A percentile compares a stretch with the other conserved stretches of the same genome.
These are phyloP conservation scores for Dryadomyces sulphureus DNA, from an alignment of 2,329 filamentous ascomycete genomes.

Conservation along the genomic window DNA sequence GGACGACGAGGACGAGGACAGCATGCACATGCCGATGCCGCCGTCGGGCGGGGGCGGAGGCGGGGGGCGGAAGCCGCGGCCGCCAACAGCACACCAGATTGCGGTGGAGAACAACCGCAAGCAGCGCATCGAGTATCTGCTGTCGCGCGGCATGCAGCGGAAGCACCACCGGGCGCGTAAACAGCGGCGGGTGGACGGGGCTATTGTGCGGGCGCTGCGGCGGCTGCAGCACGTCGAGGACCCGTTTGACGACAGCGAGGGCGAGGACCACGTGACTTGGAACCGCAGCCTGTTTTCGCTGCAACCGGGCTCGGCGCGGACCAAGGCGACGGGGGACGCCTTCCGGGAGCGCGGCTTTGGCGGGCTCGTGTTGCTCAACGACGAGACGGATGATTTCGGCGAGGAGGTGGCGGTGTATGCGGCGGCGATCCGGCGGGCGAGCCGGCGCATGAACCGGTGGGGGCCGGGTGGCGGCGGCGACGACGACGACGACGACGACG, in stretches of 20 bases:
- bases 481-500: background rate
- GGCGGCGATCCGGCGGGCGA: constrained; percentile 47
- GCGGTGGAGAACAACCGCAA: constrained; percentile 67
- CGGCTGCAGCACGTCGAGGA: constrained; percentile 43
- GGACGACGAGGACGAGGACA: constrained; percentile 7
- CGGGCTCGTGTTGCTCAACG: constrained; percentile 46
- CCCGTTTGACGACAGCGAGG: constrained; percentile 48
- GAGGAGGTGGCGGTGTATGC: constrained; percentile 57
- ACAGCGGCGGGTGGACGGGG: constrained; percentile 46
- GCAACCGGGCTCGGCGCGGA: constrained; percentile 8
- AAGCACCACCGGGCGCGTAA: constrained; percentile 51
- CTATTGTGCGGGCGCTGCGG: constrained; percentile 50
- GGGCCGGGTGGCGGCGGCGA: too few relatives aligned
- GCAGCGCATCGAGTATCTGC: constrained; percentile 67
- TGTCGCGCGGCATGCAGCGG: constrained; percentile 57
- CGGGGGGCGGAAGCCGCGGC: constrained; percentile 45
- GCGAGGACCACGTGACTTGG: constrained; percentile 29
- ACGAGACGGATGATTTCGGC: constrained; percentile 59
- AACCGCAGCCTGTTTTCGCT: constrained; percentile 13
- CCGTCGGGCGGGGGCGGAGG: constrained; percentile 24
- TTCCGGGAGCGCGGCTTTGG: constrained; percentile 45
- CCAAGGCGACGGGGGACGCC: constrained; percentile 12
- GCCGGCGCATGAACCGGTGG: constrained; percentile 58
- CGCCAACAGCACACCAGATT: constrained; percentile 67
- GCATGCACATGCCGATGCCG: constrained; percentile 2